Percentiles rank a stretch among this genome's conserved stretches.
phyloP scores from a whole-genome alignment of 768 basidiomycete species.

The Boletus insuetus region DNA sequence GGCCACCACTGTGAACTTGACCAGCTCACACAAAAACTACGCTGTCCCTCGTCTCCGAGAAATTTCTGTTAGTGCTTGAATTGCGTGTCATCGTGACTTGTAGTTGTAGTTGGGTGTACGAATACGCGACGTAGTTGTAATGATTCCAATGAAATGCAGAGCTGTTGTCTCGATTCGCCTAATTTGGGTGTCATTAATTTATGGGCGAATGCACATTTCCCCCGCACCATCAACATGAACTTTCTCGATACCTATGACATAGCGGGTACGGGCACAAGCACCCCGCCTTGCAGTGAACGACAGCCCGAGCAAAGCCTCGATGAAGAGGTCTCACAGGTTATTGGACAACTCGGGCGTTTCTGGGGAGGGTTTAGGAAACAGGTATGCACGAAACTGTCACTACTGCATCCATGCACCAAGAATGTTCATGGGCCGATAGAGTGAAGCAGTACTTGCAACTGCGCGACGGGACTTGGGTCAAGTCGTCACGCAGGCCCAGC shows the following conservation, averaged over 20 bases:
- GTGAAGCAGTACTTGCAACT: slow-evolving; percentile 62
- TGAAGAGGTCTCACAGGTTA: slow-evolving; percentile 86
- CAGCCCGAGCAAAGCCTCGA: slow-evolving; percentile 60
- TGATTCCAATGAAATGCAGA: neutral
- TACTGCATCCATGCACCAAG: neutral
- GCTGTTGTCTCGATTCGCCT: slow-evolving; percentile 5
- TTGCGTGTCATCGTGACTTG: neutral
- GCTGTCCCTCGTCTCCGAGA: slow-evolving; percentile 17
- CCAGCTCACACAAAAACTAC: slow-evolving; percentile 17
- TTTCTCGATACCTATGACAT: slow-evolving; percentile 72
- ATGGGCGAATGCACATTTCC: neutral
- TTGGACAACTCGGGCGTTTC: slow-evolving; percentile 81
- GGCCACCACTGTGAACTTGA: slow-evolving; percentile 14
- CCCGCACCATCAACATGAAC: slow-evolving; percentile 49
- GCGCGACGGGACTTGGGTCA: slow-evolving; percentile 72
- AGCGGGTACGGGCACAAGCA: slow-evolving; percentile 38
- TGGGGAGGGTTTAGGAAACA: slow-evolving; percentile 93
- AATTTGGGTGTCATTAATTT: slow-evolving; percentile 5
- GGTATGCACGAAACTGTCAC: slow-evolving; percentile 41
- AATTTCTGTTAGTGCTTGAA: slow-evolving; percentile 32
- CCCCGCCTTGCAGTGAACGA: slow-evolving; percentile 41
- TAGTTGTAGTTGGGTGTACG: slow-evolving; percentile 16
- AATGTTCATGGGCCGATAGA: slow-evolving; percentile 39
- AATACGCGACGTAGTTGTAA: neutral
- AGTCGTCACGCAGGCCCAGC: slow-evolving; percentile 78